Conservation (phyloP, 177 flowering plant genomes). For the Vitis hybrid region DNA sequence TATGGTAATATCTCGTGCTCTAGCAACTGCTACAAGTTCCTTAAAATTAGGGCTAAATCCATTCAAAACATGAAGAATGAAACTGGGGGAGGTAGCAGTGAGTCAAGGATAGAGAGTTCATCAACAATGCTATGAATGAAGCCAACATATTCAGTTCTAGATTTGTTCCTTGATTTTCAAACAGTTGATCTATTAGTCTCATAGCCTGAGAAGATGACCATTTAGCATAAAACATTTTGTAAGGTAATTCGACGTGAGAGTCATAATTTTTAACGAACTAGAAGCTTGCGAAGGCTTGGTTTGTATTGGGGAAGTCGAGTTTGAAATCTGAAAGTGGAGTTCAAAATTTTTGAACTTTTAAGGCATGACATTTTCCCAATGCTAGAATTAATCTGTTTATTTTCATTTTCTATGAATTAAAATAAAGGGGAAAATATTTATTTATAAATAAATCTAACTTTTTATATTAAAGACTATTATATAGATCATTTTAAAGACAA, state of each 20-base stretch:
- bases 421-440: no score
- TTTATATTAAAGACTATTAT: no score
- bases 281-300: no score
- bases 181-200: conserved; percentile 5
- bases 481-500: no score
- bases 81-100: conserved; percentile 3
- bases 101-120: conserved; percentile 7
- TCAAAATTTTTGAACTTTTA: no score
- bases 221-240: neutral
- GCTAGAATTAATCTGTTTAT: no score
- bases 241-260: conserved; percentile 2
- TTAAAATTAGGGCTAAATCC: conserved; percentile 6
- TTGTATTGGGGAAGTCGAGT: no score
- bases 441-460: no score
- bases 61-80: conserved; percentile 9
- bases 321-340: no score
- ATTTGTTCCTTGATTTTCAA: conserved; percentile 3
- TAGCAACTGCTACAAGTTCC: conserved; percentile 1
- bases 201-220: neutral
- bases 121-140: conserved; percentile 1
- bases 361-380: no score
- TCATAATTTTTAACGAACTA: conserved; percentile 1
- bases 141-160: neutral
- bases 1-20: conserved; percentile 7
- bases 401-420: no score